These are phyloP conservation scores for Neocatenulostroma microsporum DNA, from an alignment of 2,329 filamentous ascomycete species.

Conservation along the genomic window DNA sequence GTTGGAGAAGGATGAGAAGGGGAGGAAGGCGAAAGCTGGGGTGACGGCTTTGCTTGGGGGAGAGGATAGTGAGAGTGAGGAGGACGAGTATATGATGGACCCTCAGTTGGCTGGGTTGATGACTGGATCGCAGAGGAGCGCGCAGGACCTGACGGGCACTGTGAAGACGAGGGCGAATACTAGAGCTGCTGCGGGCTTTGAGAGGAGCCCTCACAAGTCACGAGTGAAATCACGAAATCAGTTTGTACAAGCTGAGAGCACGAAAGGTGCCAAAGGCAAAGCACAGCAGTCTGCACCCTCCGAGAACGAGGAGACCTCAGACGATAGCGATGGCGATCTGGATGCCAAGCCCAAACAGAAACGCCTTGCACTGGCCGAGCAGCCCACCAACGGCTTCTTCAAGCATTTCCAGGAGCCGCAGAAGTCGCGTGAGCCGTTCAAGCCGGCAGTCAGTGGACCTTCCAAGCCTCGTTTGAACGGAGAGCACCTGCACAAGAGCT, in stretches of 20 bases:
- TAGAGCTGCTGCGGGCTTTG: conserved; percentile 25
- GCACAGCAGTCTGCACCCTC: too few species aligned
- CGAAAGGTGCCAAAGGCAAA: too few species aligned
- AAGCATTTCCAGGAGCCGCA: too few species aligned
- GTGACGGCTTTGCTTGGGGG: conserved; percentile 14
- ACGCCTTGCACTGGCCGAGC: too few species aligned
- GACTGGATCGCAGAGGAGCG: conserved; percentile 19
- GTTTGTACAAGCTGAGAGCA: not conserved
- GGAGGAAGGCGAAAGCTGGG: conserved; percentile 25
- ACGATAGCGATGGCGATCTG: conserved; percentile 19
- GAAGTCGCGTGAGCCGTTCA: too few species aligned
- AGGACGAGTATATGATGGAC: conserved; percentile 26
- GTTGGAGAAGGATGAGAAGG: conserved; percentile 25
- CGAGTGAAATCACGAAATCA: too few species aligned
- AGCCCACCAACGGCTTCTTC: conserved; percentile 10
- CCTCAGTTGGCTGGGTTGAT: conserved; percentile 30
- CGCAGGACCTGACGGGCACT: conserved; percentile 17
- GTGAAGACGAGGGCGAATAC: conserved; percentile 18
- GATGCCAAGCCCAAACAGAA: too few species aligned
- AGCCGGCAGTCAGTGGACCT: too few species aligned
- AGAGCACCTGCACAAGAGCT: too few species aligned
- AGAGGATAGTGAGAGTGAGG: conserved; percentile 21
- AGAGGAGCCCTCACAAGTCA: conserved; percentile 19
- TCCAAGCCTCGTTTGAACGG: too few species aligned
- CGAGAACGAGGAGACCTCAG: conserved; percentile 1